Base-by-base conservation (phyloP, 192 early-diverging fungal genomes). In the Oehlia diaphana region DNA sequence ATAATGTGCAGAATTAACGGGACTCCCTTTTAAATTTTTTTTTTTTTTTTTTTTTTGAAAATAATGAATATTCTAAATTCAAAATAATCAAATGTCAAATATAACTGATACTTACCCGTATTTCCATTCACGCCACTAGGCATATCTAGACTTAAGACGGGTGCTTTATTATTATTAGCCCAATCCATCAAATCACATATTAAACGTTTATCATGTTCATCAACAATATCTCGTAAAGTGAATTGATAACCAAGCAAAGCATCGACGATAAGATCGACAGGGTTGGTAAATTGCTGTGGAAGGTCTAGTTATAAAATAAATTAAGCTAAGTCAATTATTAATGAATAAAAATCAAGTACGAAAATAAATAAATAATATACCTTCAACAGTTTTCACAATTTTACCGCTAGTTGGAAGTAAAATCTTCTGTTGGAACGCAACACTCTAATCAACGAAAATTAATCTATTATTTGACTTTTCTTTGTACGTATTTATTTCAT, bases 251-350 rank as follows among this genome's bases (percentile, higher is more conserved):
- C 92, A 7, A 95, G 75, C 77, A 95, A 79, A 2, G 89, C 90
- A 83, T 95, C 94, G 76, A 95, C 87, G 53, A 95, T 92, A 21
- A 94, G 64, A 81, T 95, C 94, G 12, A 90, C 87, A 14, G 90
- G 88, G 1, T 85, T 82, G 9, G 86, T 85, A 12, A 81, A 73
- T 35, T 85, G 84, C 28, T 89, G 85, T 2, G 92, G 92, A 4
- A 94, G 84, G 37, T 92, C 92, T 79, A 37, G 4, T 37, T 2
- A 39, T 13, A 12, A 9, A 66, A 47, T n/a, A 39, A 66, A 31
- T 42, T 64, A 44, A 63, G 10, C 21, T 31, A 63, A 37, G 6
- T 35, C 12, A 62, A 28, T 39, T 63, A 76, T 39, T 63, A 76
- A 64, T 13, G 16, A 5, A 26, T 44, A 13, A 64, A 4, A 58